Conservation (phyloP, 441 rosid species). For the Populus hybrid region DNA sequence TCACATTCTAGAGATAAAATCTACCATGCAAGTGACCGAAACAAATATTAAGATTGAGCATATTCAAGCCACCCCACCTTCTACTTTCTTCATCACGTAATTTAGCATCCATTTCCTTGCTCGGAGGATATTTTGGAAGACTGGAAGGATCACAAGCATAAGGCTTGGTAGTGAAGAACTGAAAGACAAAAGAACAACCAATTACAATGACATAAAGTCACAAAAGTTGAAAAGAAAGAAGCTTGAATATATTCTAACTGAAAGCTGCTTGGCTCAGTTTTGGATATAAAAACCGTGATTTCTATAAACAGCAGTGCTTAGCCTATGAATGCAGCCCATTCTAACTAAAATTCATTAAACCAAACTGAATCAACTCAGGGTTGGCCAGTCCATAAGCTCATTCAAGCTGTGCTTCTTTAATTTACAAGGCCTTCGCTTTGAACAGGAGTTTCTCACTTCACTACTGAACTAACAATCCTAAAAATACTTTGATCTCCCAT, state of each 20-base stretch:
- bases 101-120: conserved; percentile 94
- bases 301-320: background rate
- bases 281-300: background rate
- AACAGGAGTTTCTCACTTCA: background rate
- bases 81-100: conserved; percentile 86
- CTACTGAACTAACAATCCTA: background rate
- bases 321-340: background rate
- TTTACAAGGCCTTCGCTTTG: background rate
- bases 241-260: background rate
- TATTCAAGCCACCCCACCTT: conserved; percentile 40
- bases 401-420: background rate
- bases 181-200: conserved; percentile 20
- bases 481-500: background rate
- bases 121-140: conserved; percentile 92
- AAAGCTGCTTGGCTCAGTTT: background rate
- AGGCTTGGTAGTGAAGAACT: conserved; percentile 84
- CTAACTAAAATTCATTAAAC: background rate
- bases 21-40: background rate
- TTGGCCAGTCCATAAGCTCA: background rate
- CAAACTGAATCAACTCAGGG: background rate
- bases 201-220: conserved; percentile 6
- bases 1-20: background rate
- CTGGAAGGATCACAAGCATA: conserved; percentile 86
- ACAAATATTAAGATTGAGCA: conserved; percentile 9
- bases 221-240: background rate